Conservation (phyloP, 2,329 filamentous ascomycete species). For the Aspergillus latus region DNA sequence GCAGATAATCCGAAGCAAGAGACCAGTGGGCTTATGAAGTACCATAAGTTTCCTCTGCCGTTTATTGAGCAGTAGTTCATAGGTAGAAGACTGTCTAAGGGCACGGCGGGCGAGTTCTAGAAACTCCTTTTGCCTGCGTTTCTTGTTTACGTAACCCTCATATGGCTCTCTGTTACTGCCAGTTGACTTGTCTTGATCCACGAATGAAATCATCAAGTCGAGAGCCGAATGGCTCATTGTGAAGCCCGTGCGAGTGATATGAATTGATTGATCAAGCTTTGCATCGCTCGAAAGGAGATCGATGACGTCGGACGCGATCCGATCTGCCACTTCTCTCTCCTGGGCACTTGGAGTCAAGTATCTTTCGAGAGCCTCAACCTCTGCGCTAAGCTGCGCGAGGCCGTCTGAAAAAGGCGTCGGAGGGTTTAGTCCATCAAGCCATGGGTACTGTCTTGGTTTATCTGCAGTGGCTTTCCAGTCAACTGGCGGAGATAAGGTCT, state of each 20-base stretch:
- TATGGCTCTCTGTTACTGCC: conserved; percentile 33
- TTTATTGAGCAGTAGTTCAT: conserved; percentile 26
- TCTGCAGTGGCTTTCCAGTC: neutral
- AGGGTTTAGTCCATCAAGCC: conserved; percentile 31
- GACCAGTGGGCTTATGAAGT: conserved; percentile 48
- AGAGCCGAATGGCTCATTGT: conserved; percentile 56
- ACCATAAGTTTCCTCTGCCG: conserved; percentile 33
- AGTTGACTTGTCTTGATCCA: conserved; percentile 25
- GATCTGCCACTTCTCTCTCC: conserved; percentile 40
- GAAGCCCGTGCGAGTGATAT: conserved; percentile 53
- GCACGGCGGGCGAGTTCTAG: conserved; percentile 25
- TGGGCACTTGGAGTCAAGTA: conserved; percentile 46
- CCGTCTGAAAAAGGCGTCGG: conserved; percentile 20
- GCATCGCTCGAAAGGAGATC: conserved; percentile 27
- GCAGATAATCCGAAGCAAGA: conserved; percentile 55
- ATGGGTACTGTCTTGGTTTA: conserved; percentile 30
- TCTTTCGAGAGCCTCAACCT: conserved; percentile 48
- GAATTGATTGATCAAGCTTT: conserved; percentile 49
- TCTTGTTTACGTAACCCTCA: conserved; percentile 33
- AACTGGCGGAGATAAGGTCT: neutral
- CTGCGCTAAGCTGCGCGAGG: conserved; percentile 38
- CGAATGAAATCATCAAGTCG: conserved; percentile 47
- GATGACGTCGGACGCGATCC: conserved; percentile 30
- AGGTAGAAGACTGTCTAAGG: conserved; percentile 21
- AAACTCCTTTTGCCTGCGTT: conserved; percentile 23